These are phyloP conservation scores for Globisporangium canariense DNA, from an alignment of 352 stramenopile species.

Conservation along the genomic window DNA sequence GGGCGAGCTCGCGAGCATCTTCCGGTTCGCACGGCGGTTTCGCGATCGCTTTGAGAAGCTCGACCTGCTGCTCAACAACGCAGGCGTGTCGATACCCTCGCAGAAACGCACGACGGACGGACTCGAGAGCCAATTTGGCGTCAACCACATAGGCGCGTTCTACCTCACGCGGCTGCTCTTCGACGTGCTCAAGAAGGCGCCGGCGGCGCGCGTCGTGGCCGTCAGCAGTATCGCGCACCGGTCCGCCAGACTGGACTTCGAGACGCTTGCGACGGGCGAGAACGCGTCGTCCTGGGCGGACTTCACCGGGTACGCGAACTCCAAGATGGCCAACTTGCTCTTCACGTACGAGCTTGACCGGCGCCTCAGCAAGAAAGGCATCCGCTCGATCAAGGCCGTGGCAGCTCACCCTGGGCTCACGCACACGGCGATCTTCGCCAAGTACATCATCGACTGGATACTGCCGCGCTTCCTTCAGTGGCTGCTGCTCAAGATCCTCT, in stretches of 20 bases:
- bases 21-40: slow-evolving; percentile 18
- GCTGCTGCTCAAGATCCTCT: slow-evolving; percentile 35
- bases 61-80: slow-evolving; percentile 37
- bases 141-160: slow-evolving; percentile 55
- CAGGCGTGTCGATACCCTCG: slow-evolving; percentile 22
- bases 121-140: slow-evolving; percentile 42
- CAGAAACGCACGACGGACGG: slow-evolving; percentile 18
- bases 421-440: slow-evolving; percentile 48
- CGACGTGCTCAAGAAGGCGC: slow-evolving; percentile 24
- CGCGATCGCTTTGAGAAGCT: slow-evolving; percentile 18
- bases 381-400: slow-evolving; percentile 44
- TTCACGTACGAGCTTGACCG: slow-evolving; percentile 65
- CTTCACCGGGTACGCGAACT: slow-evolving; percentile 45
- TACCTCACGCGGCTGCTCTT: slow-evolving; percentile 42
- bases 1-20: slow-evolving; percentile 19
- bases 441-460: slow-evolving; percentile 34
- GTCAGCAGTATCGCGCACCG: slow-evolving; percentile 38
- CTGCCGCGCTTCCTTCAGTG: slow-evolving; percentile 32
- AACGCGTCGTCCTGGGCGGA: slow-evolving; percentile 15
- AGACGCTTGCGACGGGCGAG: slow-evolving; percentile 7
- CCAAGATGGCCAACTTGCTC: slow-evolving; percentile 58
- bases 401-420: slow-evolving; percentile 48
- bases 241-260: slow-evolving; percentile 14
- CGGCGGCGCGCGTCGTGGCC: slow-evolving; percentile 27
- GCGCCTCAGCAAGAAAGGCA: slow-evolving; percentile 26